Evolutionary conservation across 768 basidiomycete species (phyloP).

Genomic region (Coprinopsis sp.): DNA sequence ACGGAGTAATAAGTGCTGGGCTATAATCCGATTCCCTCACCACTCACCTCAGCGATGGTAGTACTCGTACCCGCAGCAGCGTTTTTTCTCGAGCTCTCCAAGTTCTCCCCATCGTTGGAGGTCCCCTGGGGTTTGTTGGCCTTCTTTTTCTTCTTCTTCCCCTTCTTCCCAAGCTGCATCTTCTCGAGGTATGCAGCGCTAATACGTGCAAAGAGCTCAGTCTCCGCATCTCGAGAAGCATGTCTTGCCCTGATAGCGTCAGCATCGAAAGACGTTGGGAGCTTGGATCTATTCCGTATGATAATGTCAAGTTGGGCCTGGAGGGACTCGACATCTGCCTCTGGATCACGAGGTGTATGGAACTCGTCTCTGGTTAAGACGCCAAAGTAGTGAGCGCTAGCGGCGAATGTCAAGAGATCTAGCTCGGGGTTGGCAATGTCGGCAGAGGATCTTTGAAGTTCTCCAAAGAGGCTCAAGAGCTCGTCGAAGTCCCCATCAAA

Average conservation of each 20-base stretch:
- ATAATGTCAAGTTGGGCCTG: no score
- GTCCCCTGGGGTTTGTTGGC: background rate
- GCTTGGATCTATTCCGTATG: no score
- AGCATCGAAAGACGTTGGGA: no score
- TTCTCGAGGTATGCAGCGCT: no score
- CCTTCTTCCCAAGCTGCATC: constrained; percentile 4
- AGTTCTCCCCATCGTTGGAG: background rate
- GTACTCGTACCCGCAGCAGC: no score
- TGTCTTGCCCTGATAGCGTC: no score
- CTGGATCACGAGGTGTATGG: constrained; percentile 7
- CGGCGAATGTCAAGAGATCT: constrained; percentile 40
- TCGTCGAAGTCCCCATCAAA: constrained; percentile 36
- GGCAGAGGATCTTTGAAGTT: constrained; percentile 37
- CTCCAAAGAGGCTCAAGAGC: constrained; percentile 31
- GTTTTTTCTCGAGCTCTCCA: no score
- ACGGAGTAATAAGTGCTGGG: no score
- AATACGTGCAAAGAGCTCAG: no score
- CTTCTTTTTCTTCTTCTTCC: background rate
- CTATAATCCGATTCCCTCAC: no score
- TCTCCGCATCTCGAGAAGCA: no score
- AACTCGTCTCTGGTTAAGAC: constrained; percentile 26
- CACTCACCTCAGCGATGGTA: no score
- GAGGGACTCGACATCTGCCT: background rate
- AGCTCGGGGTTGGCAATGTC: constrained; percentile 33
- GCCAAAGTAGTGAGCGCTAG: constrained; percentile 34